Conservation (phyloP, 73 alveolate genomes). For the Uronychia setigera region DNA sequence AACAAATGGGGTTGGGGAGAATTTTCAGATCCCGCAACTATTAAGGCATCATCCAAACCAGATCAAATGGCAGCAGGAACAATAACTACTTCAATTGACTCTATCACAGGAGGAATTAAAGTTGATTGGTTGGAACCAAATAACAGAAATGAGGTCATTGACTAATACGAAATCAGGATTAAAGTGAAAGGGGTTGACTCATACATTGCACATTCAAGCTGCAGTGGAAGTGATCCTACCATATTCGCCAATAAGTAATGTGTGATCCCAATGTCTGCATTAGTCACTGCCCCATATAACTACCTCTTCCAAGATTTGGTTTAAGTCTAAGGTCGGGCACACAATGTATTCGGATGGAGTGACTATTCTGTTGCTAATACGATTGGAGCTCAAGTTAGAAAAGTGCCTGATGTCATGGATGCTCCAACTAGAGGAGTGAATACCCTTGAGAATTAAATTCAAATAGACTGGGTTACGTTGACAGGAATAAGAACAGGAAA, state of each 20-base stretch:
- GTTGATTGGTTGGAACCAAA: conserved; percentile 20
- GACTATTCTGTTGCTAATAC: not conserved
- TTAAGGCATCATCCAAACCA: conserved; percentile 36
- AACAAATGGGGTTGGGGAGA: conserved; percentile 59
- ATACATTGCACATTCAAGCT: not conserved
- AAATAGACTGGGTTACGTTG: not conserved
- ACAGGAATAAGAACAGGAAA: conserved; percentile 30
- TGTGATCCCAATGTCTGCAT: conserved; percentile 34
- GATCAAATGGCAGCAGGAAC: conserved; percentile 19
- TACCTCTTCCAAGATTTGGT: conserved; percentile 7
- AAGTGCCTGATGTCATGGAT: conserved; percentile 22
- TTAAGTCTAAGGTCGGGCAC: conserved; percentile 15
- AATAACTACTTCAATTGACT: conserved; percentile 32
- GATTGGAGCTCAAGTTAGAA: conserved; percentile 36
- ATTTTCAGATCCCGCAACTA: conserved; percentile 13
- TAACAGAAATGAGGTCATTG: not conserved
- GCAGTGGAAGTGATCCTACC: conserved; percentile 38
- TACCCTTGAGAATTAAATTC: not conserved
- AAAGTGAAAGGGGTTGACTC: not conserved
- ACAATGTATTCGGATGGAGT: conserved; percentile 42
- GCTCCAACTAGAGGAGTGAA: conserved; percentile 21
- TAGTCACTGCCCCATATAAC: not conserved
- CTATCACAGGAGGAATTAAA: conserved; percentile 44
- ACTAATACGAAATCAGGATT: not conserved
- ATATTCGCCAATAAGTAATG: conserved; percentile 38